Percentiles rank a stretch among this genome's conserved stretches.
Evolutionary conservation across 768 basidiomycete species (phyloP).

Genomic region (Phlebiopsis flavidoalba): DNA sequence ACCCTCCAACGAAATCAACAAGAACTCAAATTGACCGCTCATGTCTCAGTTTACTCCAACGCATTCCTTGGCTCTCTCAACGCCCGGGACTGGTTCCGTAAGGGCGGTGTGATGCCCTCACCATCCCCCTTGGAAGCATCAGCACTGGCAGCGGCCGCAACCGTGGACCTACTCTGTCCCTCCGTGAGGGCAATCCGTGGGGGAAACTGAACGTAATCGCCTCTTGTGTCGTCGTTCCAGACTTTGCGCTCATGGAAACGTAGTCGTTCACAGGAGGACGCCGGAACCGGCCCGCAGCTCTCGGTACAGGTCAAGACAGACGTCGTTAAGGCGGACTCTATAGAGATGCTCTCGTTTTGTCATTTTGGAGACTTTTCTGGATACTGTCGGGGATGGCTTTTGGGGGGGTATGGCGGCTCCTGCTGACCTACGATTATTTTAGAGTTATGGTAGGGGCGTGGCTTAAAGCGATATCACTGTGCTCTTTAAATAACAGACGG

Average conservation of each 20-base stretch:
- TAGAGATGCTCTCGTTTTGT: background rate
- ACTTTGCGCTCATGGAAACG: background rate
- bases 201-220: background rate
- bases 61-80: background rate
- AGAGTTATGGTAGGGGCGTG: too few species aligned
- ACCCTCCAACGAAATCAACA: background rate
- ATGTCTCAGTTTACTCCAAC: background rate
- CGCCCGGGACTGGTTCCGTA: constrained; percentile 2
- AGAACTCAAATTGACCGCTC: background rate
- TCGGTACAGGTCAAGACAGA: background rate
- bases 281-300: background rate
- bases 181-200: background rate
- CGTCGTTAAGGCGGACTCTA: background rate
- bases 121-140: background rate
- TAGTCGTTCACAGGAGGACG: background rate
- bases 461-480: too few species aligned
- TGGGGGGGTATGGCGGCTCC: background rate
- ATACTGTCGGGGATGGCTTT: background rate
- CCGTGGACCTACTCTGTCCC: background rate
- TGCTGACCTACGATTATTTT: background rate
- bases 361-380: background rate
- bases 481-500: too few species aligned
- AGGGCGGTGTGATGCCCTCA: background rate
- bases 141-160: background rate
- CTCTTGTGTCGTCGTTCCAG: background rate